phyloP scores from a whole-genome alignment of 2,329 filamentous ascomycete species.

The Penicillium sp. region DNA sequence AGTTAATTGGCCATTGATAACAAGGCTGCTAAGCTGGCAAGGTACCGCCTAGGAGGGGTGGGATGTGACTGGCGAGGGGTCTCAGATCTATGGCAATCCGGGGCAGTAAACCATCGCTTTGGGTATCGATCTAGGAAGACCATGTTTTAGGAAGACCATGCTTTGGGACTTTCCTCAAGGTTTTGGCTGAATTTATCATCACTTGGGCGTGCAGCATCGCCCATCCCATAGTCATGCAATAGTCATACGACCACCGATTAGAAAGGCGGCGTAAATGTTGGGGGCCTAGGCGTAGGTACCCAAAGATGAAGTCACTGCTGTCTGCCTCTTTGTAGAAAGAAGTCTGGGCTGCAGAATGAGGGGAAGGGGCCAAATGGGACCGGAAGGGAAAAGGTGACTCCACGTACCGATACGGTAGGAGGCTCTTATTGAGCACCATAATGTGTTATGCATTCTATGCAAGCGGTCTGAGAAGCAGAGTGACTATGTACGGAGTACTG shows the following conservation, averaged over 20 bases:
- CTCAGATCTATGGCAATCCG: slow-evolving; percentile 14
- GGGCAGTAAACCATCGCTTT: slow-evolving; percentile 8
- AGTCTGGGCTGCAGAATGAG: too few species aligned
- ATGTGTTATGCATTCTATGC: too few species aligned
- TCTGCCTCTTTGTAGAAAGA: too few species aligned
- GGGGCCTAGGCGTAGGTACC: neutral
- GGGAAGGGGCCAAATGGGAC: too few species aligned
- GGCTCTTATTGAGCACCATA: too few species aligned
- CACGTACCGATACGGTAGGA: too few species aligned
- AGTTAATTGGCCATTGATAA: slow-evolving; percentile 19
- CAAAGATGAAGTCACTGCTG: too few species aligned
- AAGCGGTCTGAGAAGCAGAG: too few species aligned
- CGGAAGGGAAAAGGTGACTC: too few species aligned
- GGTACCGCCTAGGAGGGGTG: slow-evolving; percentile 19
- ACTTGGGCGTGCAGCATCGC: slow-evolving; percentile 13
- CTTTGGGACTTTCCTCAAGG: slow-evolving; percentile 12
- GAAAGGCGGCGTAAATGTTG: neutral
- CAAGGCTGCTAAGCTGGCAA: slow-evolving; percentile 3
- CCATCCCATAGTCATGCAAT: neutral
- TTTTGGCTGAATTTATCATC: slow-evolving; percentile 15
- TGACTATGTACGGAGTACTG: too few species aligned
- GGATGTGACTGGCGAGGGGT: slow-evolving; percentile 13
- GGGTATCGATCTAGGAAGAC: slow-evolving; percentile 7
- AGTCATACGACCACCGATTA: too few species aligned
- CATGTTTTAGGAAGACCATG: neutral